These are phyloP conservation scores for Salix koriyanagi DNA, from an alignment of 345 rosid genomes.

Conservation along the genomic window DNA sequence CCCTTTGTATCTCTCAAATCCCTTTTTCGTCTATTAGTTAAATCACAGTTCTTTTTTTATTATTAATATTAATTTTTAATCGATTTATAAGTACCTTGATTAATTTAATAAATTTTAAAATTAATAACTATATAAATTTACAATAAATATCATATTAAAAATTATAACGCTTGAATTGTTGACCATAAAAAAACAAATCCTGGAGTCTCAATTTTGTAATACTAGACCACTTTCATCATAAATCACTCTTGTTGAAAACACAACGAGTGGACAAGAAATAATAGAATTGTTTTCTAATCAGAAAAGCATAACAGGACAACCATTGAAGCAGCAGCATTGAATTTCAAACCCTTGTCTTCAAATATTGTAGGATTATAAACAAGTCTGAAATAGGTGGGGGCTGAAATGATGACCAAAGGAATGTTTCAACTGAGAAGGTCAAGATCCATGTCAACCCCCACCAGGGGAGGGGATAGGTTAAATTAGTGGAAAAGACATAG, in stretches of 20 bases:
- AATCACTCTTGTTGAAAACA: neutral
- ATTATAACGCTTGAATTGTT: accelerated
- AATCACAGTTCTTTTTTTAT: neutral
- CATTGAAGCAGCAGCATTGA: neutral
- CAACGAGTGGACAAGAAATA: neutral
- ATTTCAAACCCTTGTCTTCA: constrained; percentile 16
- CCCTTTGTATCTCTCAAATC: no score
- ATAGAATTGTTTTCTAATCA: neutral
- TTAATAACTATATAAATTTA: no score
- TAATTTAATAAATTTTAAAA: no score
- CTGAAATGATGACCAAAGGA: constrained; percentile 26
- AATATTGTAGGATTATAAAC: constrained; percentile 8
- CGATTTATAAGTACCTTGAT: accelerated
- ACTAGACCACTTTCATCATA: no score
- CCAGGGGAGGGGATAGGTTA: constrained; percentile 19
- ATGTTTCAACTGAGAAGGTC: constrained; percentile 45
- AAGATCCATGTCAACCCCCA: constrained; percentile 49
- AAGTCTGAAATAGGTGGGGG: constrained; percentile 15
- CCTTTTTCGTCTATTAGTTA: no score
- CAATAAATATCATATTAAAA: no score
- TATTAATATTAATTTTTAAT: no score
- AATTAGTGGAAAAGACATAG: constrained; percentile 31
- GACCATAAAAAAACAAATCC: no score
- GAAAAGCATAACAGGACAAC: constrained; percentile 21
- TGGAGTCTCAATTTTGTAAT: no score